Percentiles rank a stretch among this genome's conserved stretches.
Evolutionary conservation across 495 filamentous ascomycete genomes (phyloP).

Genomic region (Saxispiralis lemnorum): DNA sequence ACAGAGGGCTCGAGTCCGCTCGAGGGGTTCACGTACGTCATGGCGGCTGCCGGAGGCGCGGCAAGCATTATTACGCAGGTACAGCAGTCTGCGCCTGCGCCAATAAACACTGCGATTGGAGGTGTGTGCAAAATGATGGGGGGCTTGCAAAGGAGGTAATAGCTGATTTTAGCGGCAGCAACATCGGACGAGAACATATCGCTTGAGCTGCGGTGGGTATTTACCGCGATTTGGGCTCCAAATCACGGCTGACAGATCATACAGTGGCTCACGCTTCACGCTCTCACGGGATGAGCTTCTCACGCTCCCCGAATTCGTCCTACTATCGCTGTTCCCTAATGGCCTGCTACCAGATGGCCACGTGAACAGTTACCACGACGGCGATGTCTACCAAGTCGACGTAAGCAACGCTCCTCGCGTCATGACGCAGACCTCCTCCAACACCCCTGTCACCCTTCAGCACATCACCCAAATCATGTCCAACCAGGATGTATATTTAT

Average conservation of each 20-base stretch:
- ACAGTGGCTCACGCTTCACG: slow-evolving; percentile 77
- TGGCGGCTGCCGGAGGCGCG: slow-evolving; percentile 90
- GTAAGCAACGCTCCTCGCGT: slow-evolving; percentile 38
- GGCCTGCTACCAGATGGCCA: slow-evolving; percentile 94
- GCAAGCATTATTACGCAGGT: slow-evolving; percentile 99
- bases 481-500: slow-evolving; percentile 35
- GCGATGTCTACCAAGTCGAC: slow-evolving; percentile 91
- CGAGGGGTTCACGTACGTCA: slow-evolving; percentile 85
- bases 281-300: slow-evolving; percentile 87
- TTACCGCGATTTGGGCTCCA: too few relatives aligned
- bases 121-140: slow-evolving; percentile 32
- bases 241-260: neutral
- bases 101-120: slow-evolving; percentile 62
- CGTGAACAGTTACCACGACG: slow-evolving; percentile 80
- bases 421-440: slow-evolving; percentile 18
- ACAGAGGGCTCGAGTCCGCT: slow-evolving; percentile 86
- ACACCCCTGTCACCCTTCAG: slow-evolving; percentile 21
- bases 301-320: slow-evolving; percentile 89
- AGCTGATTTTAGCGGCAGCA: slow-evolving; percentile 37
- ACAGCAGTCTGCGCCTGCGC: slow-evolving; percentile 69
- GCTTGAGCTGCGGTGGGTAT: slow-evolving; percentile 9
- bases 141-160: neutral
- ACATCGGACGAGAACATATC: slow-evolving; percentile 85
- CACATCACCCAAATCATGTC: slow-evolving; percentile 17
- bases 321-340: slow-evolving; percentile 97